These are phyloP conservation scores for Nevesoporus exiguus DNA, from an alignment of 768 basidiomycete species.

Conservation along the genomic window DNA sequence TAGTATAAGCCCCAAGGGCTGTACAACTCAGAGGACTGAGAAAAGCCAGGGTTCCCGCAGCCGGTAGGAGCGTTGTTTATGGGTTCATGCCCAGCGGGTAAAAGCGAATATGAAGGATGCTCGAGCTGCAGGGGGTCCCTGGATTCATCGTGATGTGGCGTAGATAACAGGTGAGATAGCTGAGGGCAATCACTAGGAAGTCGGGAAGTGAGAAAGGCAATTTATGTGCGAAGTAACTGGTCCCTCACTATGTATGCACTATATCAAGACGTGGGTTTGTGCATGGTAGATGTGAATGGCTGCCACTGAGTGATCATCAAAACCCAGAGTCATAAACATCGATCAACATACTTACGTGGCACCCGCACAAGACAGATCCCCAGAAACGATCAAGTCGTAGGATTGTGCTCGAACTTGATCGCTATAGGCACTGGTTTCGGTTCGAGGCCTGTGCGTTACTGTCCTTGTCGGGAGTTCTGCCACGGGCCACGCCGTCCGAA, in stretches of 20 bases:
- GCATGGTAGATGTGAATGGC: constrained; percentile 1
- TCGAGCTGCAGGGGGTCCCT: not conserved
- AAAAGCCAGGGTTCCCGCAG: not conserved
- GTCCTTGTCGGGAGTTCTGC: not conserved
- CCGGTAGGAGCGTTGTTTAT: not conserved
- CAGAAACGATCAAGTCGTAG: not conserved
- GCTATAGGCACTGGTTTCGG: constrained; percentile 5
- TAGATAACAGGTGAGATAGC: not conserved
- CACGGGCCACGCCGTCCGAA: constrained; percentile 7
- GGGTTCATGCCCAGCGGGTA: not conserved
- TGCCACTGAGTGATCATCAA: constrained; percentile 5
- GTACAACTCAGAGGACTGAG: not conserved
- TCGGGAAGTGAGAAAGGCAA: not conserved
- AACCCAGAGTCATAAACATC: not conserved
- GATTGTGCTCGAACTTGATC: not conserved
- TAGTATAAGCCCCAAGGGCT: constrained; percentile 5
- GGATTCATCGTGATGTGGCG: not conserved
- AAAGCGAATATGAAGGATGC: not conserved
- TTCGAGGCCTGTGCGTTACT: not conserved
- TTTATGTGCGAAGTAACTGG: not conserved
- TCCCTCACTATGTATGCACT: constrained; percentile 10
- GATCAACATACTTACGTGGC: constrained; percentile 9
- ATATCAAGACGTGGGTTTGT: not conserved
- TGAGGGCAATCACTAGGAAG: constrained; percentile 4
- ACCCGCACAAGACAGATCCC: not conserved